Evolutionary conservation across 768 basidiomycete species (phyloP), one percentile per base, ranked within the genome.

Genomic region (Mycena galericulata): DNA sequence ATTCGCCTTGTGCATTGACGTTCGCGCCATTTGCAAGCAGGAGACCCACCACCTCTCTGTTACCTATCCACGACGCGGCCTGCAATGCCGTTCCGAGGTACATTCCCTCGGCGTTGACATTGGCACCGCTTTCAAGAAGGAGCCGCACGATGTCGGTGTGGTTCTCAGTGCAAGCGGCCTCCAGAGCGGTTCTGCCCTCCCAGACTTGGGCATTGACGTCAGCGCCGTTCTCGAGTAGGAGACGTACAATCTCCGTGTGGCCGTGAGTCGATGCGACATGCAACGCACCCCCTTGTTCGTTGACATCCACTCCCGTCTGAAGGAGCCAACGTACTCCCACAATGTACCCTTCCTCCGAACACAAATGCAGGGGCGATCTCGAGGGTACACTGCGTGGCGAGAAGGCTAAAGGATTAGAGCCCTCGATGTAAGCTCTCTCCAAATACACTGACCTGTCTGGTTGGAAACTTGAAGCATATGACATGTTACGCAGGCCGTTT

Each of bases 271-370:
- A 36, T 36, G 34, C 34, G 34, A 14, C 34, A 36, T 36, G 14
- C 34, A 36, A 36, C 6, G 34, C 14, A 14, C 34, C 14, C 34
- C 34, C 34, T 12, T n/a, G 20, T 22, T 38, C n/a, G 55, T 67
- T 50, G 29, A 67, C 45, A 41, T 59, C 40, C 26, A 38, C 61
- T 6, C 67, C 67, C 3, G 6, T 40, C 6, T 45, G 1, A 14
- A 69, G 54, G 17, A 69, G 40, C 7, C 12, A 20, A 24, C 29
- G 50, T 38, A 62, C 17, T 8, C 62, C 62, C 2, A 45, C 43
- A 3, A 38, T 32, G 14, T 63, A 63, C 24, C 43, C 30, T 3
- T 36, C 62, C 30, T 32, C 11, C 24, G 9, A 27, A 53, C 49
- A 62, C 22, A 41, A 18, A 32, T 43, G 18, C 20, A 62, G 46